Conservation (phyloP, 768 basidiomycete genomes). For the Kockovaella imperatae region DNA sequence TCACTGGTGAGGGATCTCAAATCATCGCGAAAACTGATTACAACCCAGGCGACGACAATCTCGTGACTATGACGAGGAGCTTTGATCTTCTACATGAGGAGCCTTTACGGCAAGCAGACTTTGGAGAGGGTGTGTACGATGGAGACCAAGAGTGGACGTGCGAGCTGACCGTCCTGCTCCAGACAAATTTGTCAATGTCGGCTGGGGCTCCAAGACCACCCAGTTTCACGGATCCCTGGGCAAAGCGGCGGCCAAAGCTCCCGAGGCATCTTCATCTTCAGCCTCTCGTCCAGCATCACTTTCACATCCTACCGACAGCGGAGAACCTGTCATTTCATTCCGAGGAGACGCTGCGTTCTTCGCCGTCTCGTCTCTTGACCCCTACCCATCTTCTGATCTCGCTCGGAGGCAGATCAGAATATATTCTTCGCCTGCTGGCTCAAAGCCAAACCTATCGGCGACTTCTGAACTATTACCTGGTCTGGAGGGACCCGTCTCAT, state of each 20-base stretch:
- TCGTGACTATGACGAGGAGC: constrained; percentile 77
- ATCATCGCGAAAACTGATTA: not conserved
- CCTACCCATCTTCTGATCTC: constrained; percentile 36
- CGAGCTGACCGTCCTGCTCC: constrained; percentile 8
- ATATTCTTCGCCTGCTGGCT: constrained; percentile 58
- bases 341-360: constrained; percentile 88
- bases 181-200: constrained; percentile 90
- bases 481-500: constrained; percentile 67
- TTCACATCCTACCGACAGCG: constrained; percentile 61
- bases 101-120: constrained; percentile 62
- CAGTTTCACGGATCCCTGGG: constrained; percentile 96
- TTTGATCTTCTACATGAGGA: constrained; percentile 83
- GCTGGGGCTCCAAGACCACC: constrained; percentile 94
- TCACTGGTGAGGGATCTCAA: constrained; percentile 56
- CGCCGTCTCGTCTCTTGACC: constrained; percentile 67
- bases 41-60: constrained; percentile 61
- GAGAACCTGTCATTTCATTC: constrained; percentile 72
- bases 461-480: constrained; percentile 79
- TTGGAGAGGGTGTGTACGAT: constrained; percentile 67
- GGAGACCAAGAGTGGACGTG: not conserved
- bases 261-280: constrained; percentile 44
- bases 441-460: constrained; percentile 54
- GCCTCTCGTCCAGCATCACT: constrained; percentile 47
- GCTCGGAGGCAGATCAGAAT: constrained; percentile 59
- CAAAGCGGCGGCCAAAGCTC: constrained; percentile 62